A percentile compares a stretch with the other conserved stretches of the same genome.
phyloP scores from a whole-genome alignment of 1,139 yeast genomes.

The Diutina neorugosa region DNA sequence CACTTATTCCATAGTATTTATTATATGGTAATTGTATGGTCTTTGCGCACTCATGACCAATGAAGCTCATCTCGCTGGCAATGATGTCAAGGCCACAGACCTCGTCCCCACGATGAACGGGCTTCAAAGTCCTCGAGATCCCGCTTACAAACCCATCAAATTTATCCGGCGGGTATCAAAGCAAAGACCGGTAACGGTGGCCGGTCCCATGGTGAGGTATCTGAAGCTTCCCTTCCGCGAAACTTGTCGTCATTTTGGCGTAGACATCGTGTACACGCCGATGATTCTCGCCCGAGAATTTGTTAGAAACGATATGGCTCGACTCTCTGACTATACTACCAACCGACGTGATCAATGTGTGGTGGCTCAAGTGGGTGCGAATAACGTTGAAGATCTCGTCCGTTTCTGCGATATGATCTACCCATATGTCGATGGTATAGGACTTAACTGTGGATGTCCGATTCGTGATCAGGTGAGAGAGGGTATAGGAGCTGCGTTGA shows the following conservation, averaged over 20 bases:
- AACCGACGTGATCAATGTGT: conserved; percentile 56
- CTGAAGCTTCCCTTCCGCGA: conserved; percentile 89
- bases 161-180: conserved; percentile 28
- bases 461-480: conserved; percentile 89
- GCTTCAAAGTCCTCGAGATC: background rate
- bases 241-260: conserved; percentile 55
- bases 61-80: background rate
- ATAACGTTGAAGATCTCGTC: conserved; percentile 71
- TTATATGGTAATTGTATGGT: too few relatives aligned
- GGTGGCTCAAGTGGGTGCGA: conserved; percentile 86
- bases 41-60: background rate
- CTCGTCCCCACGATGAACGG: background rate
- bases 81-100: background rate
- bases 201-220: conserved; percentile 97
- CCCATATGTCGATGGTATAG: conserved; percentile 88
- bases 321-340: conserved; percentile 77
- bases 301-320: conserved; percentile 72
- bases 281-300: conserved; percentile 95
- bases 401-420: conserved; percentile 82
- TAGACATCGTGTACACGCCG: conserved; percentile 86
- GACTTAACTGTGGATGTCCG: conserved; percentile 96
- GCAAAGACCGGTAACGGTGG: conserved; percentile 58
- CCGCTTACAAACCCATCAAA: conserved; percentile 32
- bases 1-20: too few relatives aligned
- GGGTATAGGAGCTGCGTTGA: conserved; percentile 94